Evolutionary conservation across 192 early-diverging fungal genomes (phyloP).

Genomic region (Entophlyctis luteolus): DNA sequence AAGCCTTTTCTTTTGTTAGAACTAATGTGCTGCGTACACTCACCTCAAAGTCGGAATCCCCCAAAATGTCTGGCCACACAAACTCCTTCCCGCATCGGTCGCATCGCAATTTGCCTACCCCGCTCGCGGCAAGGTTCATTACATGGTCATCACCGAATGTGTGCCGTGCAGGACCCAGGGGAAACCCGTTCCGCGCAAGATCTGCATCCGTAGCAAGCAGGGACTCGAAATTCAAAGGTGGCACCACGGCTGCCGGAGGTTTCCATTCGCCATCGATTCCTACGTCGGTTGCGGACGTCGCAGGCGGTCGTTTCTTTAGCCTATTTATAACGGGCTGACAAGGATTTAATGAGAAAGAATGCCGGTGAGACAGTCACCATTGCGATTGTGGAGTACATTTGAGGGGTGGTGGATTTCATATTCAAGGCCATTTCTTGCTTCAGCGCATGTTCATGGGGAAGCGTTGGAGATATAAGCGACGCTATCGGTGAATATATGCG

Average conservation of each 20-base stretch:
- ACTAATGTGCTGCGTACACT: not conserved
- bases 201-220: not conserved
- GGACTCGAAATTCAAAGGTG: not conserved
- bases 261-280: slow-evolving; percentile 64
- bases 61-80: not conserved
- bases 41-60: not conserved
- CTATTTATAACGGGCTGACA: slow-evolving; percentile 37
- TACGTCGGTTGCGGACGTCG: slow-evolving; percentile 42
- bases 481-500: slow-evolving; percentile 54
- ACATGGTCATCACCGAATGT: not conserved
- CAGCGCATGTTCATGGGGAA: slow-evolving; percentile 54
- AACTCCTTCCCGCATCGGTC: not conserved
- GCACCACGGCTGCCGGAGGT: not conserved
- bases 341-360: not conserved
- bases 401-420: slow-evolving; percentile 33
- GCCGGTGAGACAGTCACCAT: not conserved
- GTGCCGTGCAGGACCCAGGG: not conserved
- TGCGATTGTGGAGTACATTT: slow-evolving; percentile 44
- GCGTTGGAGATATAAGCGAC: not conserved
- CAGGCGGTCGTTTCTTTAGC: slow-evolving; percentile 54
- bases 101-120: not conserved
- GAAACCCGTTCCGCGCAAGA: not conserved
- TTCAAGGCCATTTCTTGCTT: slow-evolving; percentile 44
- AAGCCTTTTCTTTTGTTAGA: not conserved
- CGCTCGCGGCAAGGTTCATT: not conserved